These are phyloP conservation scores for Silene latifolia DNA, from an alignment of 148 eudicot species.

Conservation along the genomic window DNA sequence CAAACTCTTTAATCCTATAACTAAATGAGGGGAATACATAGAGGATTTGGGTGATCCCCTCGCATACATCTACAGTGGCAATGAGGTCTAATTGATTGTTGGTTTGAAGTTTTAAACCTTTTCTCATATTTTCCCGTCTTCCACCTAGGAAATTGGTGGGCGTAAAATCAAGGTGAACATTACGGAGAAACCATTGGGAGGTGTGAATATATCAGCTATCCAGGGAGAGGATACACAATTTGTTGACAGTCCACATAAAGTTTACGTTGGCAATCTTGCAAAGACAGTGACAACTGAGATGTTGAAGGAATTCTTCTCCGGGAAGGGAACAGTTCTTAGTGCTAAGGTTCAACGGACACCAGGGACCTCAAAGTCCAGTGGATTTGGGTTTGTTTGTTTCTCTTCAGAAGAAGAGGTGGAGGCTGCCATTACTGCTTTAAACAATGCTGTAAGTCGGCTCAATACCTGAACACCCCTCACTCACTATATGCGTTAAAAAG, in stretches of 20 bases:
- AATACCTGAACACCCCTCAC: not conserved
- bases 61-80: not conserved
- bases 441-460: conserved; percentile 59
- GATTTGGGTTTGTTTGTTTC: conserved; percentile 85
- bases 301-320: conserved; percentile 68
- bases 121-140: not conserved
- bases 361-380: conserved; percentile 84
- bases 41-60: no score
- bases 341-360: conserved; percentile 84
- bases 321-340: conserved; percentile 77
- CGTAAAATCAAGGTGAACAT: conserved; percentile 82
- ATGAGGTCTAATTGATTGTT: not conserved
- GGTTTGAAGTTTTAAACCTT: no score
- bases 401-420: conserved; percentile 90
- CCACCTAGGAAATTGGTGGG: conserved; percentile 66
- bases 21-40: no score
- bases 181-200: conserved; percentile 75
- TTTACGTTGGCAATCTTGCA: conserved; percentile 88
- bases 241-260: conserved; percentile 79
- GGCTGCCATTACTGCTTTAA: conserved; percentile 67
- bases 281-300: conserved; percentile 74
- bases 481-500: no score
- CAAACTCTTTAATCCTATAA: not conserved
- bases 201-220: conserved; percentile 33
- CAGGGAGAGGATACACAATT: conserved; percentile 75